Evolutionary conservation across 331 rosid species (phyloP).

Genomic region (Ulmus americana): DNA sequence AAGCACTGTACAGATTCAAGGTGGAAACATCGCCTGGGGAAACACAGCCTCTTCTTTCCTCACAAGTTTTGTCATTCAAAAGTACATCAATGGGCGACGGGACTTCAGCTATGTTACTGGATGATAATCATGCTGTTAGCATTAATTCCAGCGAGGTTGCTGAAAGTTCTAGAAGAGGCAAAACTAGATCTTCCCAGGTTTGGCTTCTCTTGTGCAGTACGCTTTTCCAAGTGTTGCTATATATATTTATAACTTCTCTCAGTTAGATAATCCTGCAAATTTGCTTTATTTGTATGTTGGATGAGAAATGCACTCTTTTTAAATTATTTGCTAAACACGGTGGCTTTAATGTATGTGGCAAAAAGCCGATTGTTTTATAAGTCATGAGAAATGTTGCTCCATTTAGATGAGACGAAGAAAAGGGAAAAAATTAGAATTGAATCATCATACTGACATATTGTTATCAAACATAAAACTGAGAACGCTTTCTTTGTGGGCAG

Average conservation of each 20-base stretch:
- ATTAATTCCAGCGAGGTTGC: constrained; percentile 29
- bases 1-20: constrained; percentile 79
- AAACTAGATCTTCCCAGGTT: constrained; percentile 60
- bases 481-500: constrained; percentile 31
- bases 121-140: constrained; percentile 33
- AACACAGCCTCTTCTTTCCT: constrained; percentile 62
- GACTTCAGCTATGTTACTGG: constrained; percentile 35
- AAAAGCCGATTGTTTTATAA: no score
- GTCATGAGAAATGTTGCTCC: no score
- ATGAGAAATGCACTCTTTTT: no score
- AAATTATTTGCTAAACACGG: no score
- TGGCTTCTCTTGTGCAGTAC: constrained; percentile 16
- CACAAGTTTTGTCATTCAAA: constrained; percentile 83
- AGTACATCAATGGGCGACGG: constrained; percentile 52
- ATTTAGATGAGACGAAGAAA: no score
- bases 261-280: neutral
- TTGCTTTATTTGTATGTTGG: neutral
- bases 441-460: neutral
- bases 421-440: no score
- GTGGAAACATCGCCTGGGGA: constrained; percentile 62
- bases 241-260: neutral
- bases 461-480: constrained; percentile 35
- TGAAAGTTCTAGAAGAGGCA: constrained; percentile 49
- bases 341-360: no score
- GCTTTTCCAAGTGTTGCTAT: neutral